phyloP scores from a whole-genome alignment of 169 alveolate species.

The Toxoplasma gondii region DNA sequence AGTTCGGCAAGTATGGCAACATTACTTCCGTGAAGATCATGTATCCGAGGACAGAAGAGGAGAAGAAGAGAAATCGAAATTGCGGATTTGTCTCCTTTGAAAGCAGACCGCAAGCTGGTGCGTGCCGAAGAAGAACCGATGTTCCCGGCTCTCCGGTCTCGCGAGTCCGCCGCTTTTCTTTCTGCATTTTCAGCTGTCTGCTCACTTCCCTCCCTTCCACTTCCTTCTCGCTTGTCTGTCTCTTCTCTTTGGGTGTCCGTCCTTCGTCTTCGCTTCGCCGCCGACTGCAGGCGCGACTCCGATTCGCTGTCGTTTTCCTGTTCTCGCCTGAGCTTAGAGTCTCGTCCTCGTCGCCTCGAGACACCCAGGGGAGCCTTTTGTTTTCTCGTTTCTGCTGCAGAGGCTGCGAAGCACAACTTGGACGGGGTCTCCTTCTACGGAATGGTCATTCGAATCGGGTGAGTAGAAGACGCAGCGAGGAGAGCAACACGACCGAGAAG shows the following conservation, averaged over 20 bases:
- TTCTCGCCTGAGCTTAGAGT: too few species aligned
- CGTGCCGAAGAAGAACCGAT: background rate
- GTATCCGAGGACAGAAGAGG: conserved; percentile 87
- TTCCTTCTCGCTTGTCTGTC: background rate
- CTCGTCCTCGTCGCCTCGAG: background rate
- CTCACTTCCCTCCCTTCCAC: background rate
- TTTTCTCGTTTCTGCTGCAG: conserved; percentile 72
- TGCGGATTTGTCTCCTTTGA: conserved; percentile 85
- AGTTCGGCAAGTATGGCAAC: conserved; percentile 84
- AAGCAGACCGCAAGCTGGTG: conserved; percentile 73
- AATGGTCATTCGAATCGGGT: conserved; percentile 81
- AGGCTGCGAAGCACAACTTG: conserved; percentile 81
- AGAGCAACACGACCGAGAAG: too few species aligned
- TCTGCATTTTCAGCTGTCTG: background rate
- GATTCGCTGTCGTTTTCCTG: too few species aligned
- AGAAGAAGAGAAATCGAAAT: conserved; percentile 77
- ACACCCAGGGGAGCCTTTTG: too few species aligned
- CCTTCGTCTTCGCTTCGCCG: background rate
- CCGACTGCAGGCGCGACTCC: background rate
- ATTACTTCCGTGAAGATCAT: conserved; percentile 84
- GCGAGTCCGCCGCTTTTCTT: background rate
- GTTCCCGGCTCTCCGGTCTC: too few species aligned
- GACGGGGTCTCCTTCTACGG: conserved; percentile 82
- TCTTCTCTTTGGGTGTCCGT: background rate
- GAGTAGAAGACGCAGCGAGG: conserved; percentile 32